Conservation (phyloP, 768 basidiomycete species). For the Psilocybe azurescens region DNA sequence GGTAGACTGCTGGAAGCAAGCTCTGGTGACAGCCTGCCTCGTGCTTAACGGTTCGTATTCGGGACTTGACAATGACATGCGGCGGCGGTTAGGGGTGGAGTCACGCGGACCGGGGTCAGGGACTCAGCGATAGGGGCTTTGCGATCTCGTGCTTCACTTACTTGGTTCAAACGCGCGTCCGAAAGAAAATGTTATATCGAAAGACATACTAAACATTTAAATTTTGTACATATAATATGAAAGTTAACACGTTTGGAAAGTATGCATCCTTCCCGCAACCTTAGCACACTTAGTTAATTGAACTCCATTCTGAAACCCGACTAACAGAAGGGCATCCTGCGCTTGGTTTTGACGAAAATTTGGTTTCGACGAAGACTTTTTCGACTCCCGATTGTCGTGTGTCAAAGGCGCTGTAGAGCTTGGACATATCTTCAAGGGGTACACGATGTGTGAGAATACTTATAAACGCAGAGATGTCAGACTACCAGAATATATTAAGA, state of each 20-base stretch:
- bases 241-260: too few relatives aligned
- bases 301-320: constrained; percentile 55
- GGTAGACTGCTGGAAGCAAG: too few relatives aligned
- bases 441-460: constrained; percentile 64
- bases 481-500: neutral
- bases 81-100: neutral
- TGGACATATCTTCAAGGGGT: constrained; percentile 67
- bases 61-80: neutral
- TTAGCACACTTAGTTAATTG: constrained; percentile 13
- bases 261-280: too few relatives aligned
- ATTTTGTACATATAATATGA: too few relatives aligned
- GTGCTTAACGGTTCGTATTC: neutral
- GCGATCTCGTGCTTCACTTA: neutral
- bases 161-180: too few relatives aligned
- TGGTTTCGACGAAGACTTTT: constrained; percentile 80
- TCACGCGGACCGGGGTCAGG: neutral
- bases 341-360: constrained; percentile 49
- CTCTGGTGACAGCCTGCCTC: neutral
- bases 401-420: constrained; percentile 70
- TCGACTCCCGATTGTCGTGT: constrained; percentile 57
- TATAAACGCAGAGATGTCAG: constrained; percentile 2
- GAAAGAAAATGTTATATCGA: too few relatives aligned
- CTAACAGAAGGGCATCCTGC: constrained; percentile 56
- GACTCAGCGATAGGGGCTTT: neutral
- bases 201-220: too few relatives aligned